phyloP scores from a whole-genome alignment of 75 land plant species.

The Ceratopteris richardii region DNA sequence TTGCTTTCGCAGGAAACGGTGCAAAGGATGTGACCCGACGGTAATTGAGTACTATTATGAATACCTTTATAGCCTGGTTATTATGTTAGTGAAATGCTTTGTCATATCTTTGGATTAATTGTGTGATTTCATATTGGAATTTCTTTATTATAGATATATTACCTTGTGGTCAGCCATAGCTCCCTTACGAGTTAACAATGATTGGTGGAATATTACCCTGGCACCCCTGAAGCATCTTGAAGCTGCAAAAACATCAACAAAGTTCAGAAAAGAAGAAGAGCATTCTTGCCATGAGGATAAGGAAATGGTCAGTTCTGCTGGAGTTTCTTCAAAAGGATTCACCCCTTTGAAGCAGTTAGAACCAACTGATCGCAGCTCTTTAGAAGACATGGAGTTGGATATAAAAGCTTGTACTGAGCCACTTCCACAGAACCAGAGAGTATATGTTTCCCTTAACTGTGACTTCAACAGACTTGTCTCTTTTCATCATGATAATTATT shows the following conservation, averaged over 20 bases:
- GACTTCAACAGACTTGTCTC: too few relatives aligned
- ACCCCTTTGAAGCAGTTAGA: neutral
- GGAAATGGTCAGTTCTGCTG: neutral
- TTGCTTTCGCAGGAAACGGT: slow-evolving; percentile 88
- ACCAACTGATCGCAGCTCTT: slow-evolving; percentile 25
- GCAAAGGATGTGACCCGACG: slow-evolving; percentile 99
- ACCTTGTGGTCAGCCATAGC: slow-evolving; percentile 70
- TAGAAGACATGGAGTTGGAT: slow-evolving; percentile 93
- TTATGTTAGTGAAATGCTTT: neutral
- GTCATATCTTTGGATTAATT: too few relatives aligned
- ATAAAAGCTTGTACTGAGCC: slow-evolving; percentile 79
- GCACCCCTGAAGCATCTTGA: slow-evolving; percentile 72
- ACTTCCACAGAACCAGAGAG: slow-evolving; percentile 97
- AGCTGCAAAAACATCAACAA: slow-evolving; percentile 35
- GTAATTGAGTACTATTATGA: slow-evolving; percentile 20
- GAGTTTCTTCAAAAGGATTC: neutral
- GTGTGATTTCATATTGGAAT: too few relatives aligned
- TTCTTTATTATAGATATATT: slow-evolving; percentile 53
- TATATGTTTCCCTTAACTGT: slow-evolving; percentile 3
- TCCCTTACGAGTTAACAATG: slow-evolving; percentile 47
- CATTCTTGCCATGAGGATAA: neutral
- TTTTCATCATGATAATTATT: too few relatives aligned
- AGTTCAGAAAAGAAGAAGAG: neutral
- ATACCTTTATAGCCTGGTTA: too few relatives aligned
- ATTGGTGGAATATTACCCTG: slow-evolving; percentile 78